Evolutionary conservation across 78 protist genomes (phyloP), one percentile per base, ranked within the genome.

Genomic region (Paulinella micropora): DNA sequence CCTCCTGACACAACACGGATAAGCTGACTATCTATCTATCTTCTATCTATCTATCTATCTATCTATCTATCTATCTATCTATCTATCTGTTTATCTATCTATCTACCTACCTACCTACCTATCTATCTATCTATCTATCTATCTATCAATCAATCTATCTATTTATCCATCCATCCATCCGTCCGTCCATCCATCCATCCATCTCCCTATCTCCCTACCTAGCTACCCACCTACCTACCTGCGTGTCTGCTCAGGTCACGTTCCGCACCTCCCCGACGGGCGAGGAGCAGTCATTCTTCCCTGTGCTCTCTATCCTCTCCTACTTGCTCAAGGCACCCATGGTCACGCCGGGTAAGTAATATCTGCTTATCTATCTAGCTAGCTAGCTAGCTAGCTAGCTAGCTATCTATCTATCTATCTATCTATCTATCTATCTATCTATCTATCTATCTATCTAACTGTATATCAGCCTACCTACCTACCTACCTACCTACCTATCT

Each of bases 281-380:
- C n/a, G n/a, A n/a, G n/a, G n/a, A n/a, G n/a, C n/a, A n/a, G n/a
- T 36, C 77, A n/a, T 93, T 96, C 95, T 92, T 95, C 81, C 87
- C 97, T 28, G 94, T 98, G 51, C 85, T 95, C n/a, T 92, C 96
- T 1, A 0, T 94, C 64, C 94, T 96, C 37, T 87, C 94, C 1
- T 96, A 95, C 90, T 34, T 88, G 34, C 86, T 88, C 67, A 91
- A 88, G 83, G 99, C 98, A 0, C 99, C 99, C 37, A 32, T 94
- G 15, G 96, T 95, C 32, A 96, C 98, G 39, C 83, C 92, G 15
- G 6, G 15, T 51, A 51, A 23, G 15, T 51, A 51, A 51, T 51
- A 51, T 51, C 6, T 51, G 73, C 15, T 23, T 51, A 51, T 51
- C 32, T 51, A 51, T 51, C 6, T 51, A 15, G 6, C 32, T 51